Evolutionary conservation across 108 stramenopile genomes (phyloP).

Genomic region (Schizochytrium sp.): DNA sequence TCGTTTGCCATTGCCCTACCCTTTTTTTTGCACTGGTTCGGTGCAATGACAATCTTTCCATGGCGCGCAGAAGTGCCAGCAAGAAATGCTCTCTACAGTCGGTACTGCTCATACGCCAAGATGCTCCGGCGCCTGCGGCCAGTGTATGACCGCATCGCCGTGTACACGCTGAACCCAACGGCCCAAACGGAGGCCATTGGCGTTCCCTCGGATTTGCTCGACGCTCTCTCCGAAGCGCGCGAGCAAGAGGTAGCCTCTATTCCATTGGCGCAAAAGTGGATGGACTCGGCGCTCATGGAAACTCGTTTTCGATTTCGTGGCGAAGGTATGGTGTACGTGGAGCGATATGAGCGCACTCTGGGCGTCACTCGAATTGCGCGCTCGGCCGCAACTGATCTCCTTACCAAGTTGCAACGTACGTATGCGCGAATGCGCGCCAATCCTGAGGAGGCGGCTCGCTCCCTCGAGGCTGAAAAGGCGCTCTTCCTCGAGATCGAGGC

Average conservation of each 20-base stretch:
- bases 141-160: not conserved
- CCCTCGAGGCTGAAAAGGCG: not conserved
- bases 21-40: not conserved
- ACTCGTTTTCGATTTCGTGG: not conserved
- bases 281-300: not conserved
- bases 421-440: not conserved
- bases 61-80: not conserved
- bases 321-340: not conserved
- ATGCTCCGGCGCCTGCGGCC: not conserved
- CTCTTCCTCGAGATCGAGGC: not conserved
- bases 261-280: not conserved
- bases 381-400: not conserved
- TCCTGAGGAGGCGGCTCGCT: not conserved
- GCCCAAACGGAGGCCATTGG: not conserved
- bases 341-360: not conserved
- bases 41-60: not conserved
- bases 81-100: not conserved
- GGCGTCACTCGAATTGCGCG: not conserved
- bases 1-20: not conserved
- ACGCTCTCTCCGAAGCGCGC: not conserved
- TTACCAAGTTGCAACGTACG: not conserved
- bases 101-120: not conserved
- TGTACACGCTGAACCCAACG: not conserved
- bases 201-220: not conserved
- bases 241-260: not conserved